These are phyloP conservation scores for Metschnikowia matae DNA, from an alignment of 805 yeast genomes.

Conservation along the genomic window DNA sequence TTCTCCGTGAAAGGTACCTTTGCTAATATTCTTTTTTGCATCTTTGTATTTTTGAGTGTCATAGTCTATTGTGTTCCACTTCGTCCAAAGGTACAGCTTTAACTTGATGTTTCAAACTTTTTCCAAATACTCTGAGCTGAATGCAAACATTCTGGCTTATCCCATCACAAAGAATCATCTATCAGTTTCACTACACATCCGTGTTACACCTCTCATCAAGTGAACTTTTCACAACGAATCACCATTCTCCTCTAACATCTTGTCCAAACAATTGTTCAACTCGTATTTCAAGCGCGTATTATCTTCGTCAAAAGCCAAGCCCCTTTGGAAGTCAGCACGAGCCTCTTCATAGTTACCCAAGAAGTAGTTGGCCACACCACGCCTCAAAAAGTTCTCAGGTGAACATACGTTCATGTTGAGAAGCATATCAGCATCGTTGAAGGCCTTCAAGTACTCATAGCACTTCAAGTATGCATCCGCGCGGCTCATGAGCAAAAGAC, in stretches of 20 bases:
- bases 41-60: too few relatives aligned
- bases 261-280: constrained; percentile 42
- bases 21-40: too few relatives aligned
- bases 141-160: too few relatives aligned
- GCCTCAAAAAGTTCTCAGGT: constrained; percentile 69
- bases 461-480: constrained; percentile 63
- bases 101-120: too few relatives aligned
- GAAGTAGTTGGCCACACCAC: constrained; percentile 60
- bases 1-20: too few relatives aligned
- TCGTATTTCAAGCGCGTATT: constrained; percentile 49
- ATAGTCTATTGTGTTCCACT: too few relatives aligned
- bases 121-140: too few relatives aligned
- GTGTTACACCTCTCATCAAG: too few relatives aligned
- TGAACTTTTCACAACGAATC: constrained; percentile 25
- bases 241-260: constrained; percentile 57
- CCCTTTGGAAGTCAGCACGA: constrained; percentile 67
- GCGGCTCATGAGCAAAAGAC: constrained; percentile 62
- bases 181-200: too few relatives aligned
- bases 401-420: constrained; percentile 53
- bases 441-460: constrained; percentile 54
- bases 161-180: too few relatives aligned
- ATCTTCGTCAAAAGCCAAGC: constrained; percentile 56
- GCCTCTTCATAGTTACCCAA: constrained; percentile 62
- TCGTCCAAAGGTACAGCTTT: too few relatives aligned
- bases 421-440: constrained; percentile 65